Percentiles rank a stretch among this genome's conserved stretches.
Evolutionary conservation across 257 asterid genomes (phyloP).

Genomic region (Solanum chiquidenum): DNA sequence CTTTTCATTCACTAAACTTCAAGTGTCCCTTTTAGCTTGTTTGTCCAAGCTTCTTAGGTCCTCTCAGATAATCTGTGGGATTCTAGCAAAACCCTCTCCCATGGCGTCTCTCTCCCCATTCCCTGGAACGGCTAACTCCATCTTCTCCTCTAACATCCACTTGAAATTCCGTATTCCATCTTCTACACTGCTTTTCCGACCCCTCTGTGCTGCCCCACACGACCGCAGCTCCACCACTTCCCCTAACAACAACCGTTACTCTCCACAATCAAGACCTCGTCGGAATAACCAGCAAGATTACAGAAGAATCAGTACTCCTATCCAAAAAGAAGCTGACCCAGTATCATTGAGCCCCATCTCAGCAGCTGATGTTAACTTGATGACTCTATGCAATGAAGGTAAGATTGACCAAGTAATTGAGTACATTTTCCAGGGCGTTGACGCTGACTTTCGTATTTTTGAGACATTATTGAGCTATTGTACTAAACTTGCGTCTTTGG

Average conservation of each 20-base stretch:
- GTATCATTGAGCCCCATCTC: neutral
- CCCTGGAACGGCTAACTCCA: slow-evolving; percentile 10
- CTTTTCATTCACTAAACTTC: neutral
- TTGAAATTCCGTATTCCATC: neutral
- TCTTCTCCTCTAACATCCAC: slow-evolving; percentile 4
- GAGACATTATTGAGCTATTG: slow-evolving; percentile 10
- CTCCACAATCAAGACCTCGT: slow-evolving; percentile 2
- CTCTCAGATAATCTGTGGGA: neutral
- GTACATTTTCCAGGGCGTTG: slow-evolving; percentile 14
- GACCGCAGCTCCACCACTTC: slow-evolving; percentile 2
- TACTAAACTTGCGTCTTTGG: slow-evolving; percentile 10
- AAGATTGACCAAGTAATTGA: slow-evolving; percentile 23
- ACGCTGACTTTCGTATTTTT: slow-evolving; percentile 4
- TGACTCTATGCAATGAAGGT: slow-evolving; percentile 19
- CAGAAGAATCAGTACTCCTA: neutral
- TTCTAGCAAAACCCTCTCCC: neutral
- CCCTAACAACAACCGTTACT: neutral
- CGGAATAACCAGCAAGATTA: neutral
- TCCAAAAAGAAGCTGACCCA: neutral
- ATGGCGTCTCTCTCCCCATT: slow-evolving; percentile 18
- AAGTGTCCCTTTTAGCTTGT: neutral
- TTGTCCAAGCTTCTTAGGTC: neutral
- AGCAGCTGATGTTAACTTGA: slow-evolving; percentile 2
- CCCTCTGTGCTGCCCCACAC: slow-evolving; percentile 4
- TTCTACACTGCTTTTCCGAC: neutral